These are phyloP conservation scores for Mycena citricolor DNA, from an alignment of 1,284 basidiomycete species.

Conservation along the genomic window DNA sequence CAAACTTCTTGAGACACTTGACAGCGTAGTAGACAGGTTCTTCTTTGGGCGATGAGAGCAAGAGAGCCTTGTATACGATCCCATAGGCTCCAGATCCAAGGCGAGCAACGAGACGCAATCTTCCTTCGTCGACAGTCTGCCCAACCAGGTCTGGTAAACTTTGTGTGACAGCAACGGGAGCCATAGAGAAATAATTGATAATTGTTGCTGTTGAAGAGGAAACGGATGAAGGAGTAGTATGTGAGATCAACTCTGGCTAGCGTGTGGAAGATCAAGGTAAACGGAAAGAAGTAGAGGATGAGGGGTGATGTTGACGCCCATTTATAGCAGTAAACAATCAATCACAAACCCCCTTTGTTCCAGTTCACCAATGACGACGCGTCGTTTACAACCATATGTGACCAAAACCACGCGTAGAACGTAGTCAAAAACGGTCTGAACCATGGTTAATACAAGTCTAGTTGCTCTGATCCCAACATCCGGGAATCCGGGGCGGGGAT, in stretches of 20 bases:
- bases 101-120: conserved; percentile 61
- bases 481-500: no score
- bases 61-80: conserved; percentile 75
- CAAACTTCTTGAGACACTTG: conserved; percentile 52
- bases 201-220: no score
- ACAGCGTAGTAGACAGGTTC: conserved; percentile 59
- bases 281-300: background rate
- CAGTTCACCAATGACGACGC: conserved; percentile 1
- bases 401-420: background rate
- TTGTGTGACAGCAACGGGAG: conserved; percentile 36
- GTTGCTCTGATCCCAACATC: no score
- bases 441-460: no score
- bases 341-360: background rate
- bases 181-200: conserved; percentile 39
- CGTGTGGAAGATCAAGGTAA: conserved; percentile 12
- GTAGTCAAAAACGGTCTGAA: background rate
- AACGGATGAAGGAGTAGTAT: conserved; percentile 21
- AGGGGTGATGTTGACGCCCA: conserved; percentile 12
- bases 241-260: conserved; percentile 24
- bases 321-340: conserved; percentile 1
- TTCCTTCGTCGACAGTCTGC: conserved; percentile 49
- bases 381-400: background rate
- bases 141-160: conserved; percentile 52
- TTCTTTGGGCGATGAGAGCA: conserved; percentile 38
- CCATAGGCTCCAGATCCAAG: conserved; percentile 76